Evolutionary conservation across 208 protist genomes (phyloP), one percentile per base, ranked within the genome.

Genomic region (Trypanosoma boissoni): DNA sequence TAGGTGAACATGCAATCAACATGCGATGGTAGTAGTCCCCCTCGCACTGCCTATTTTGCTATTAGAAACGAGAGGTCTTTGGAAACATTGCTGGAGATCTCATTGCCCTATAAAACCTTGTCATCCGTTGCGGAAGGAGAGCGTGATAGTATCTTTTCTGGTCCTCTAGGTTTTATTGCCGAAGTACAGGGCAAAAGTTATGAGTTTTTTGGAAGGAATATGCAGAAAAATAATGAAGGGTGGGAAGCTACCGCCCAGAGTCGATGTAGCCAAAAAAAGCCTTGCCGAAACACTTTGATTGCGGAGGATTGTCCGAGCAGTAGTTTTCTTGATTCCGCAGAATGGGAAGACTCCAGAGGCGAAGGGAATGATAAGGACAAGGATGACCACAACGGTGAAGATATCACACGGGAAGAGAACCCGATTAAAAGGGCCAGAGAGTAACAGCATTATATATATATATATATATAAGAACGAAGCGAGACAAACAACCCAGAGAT

Each of bases 111-210:
- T n/a, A n/a, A n/a, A n/a, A n/a, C n/a, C n/a, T n/a, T n/a, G n/a
- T n/a, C n/a, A n/a, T n/a, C n/a, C n/a, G n/a, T n/a, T n/a, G n/a
- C n/a, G n/a, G n/a, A 58, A 18, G 62, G 9, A 37, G 32, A 34
- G n/a, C 9, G 34, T 26, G 41, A 16, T 48, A 29, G 62, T 53
- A 8, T 72, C 26, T 84, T 78, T 59, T 73, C 72, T 7, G 72
- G 72, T 18, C 56, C 71, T 23, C 54, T 90, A 6, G 57, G 64
- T 24, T 83, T 90, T 55, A 65, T 90, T 41, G 42, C 60, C 3
- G 74, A 75, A 21, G 76, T 72, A 16, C 78, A 86, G 48, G 52
- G 68, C 46, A 70, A 65, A 51, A 84, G 78, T 56, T 86, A 90
- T 52, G 62, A 67, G 9, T 64, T 81, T n/a, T 90, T 90, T 59